Evolutionary conservation across 169 alveolate species (phyloP).

Genomic region (Theileria sp.): DNA sequence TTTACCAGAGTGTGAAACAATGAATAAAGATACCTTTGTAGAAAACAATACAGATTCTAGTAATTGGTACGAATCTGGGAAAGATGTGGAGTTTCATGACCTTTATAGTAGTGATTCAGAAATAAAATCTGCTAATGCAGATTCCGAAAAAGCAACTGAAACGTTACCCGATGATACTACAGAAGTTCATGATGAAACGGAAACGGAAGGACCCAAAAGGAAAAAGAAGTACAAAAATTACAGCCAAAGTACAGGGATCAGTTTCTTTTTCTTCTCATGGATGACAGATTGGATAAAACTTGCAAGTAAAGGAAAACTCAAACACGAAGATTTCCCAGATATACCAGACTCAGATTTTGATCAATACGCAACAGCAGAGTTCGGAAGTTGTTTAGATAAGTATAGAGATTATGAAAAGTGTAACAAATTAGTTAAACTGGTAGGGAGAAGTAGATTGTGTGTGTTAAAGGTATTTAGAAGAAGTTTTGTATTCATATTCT

Average conservation of each 20-base stretch:
- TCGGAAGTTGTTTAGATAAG: constrained; percentile 28
- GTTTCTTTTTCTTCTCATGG: constrained; percentile 54
- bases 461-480: constrained; percentile 42
- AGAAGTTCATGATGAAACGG: background rate
- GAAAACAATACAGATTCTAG: background rate
- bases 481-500: constrained; percentile 23
- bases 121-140: background rate
- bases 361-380: constrained; percentile 48
- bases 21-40: background rate
- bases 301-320: constrained; percentile 46
- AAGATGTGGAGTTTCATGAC: background rate
- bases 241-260: constrained; percentile 32
- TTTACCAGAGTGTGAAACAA: background rate
- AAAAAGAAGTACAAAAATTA: constrained; percentile 21
- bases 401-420: constrained; percentile 16
- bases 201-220: constrained; percentile 6
- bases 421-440: constrained; percentile 19
- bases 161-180: background rate
- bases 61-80: background rate
- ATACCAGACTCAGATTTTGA: constrained; percentile 57
- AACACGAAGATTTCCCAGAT: constrained; percentile 42
- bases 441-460: constrained; percentile 45
- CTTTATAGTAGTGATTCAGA: background rate
- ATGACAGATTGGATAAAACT: constrained; percentile 42
- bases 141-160: background rate